Percentiles rank a stretch among this genome's conserved stretches.
Evolutionary conservation across 106 monocot genomes (phyloP).

Genomic region (Acorus calamus): DNA sequence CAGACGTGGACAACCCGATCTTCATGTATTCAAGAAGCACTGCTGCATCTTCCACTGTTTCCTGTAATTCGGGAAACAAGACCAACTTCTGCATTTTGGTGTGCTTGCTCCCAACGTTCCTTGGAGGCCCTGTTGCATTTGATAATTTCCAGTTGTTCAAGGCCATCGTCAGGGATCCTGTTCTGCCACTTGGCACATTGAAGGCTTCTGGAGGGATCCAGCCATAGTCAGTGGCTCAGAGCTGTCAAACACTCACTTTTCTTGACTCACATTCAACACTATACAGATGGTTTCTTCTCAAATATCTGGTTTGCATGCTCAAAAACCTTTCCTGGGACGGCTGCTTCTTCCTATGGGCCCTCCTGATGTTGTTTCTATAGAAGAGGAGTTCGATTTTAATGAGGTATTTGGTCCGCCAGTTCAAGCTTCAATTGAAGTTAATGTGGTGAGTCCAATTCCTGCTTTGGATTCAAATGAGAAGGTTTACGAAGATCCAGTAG

Average conservation of each 20-base stretch:
- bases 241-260: too few species aligned
- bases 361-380: constrained; percentile 42
- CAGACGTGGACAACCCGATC: constrained; percentile 45
- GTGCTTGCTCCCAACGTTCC: constrained; percentile 57
- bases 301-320: constrained; percentile 19
- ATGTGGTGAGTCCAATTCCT: constrained; percentile 12
- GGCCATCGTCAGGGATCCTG: constrained; percentile 73
- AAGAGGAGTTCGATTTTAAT: constrained; percentile 83
- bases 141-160: constrained; percentile 81
- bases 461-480: constrained; percentile 21
- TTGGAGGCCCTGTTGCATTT: constrained; percentile 45
- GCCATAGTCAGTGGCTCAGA: constrained; percentile 47
- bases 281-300: constrained; percentile 73
- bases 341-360: constrained; percentile 54
- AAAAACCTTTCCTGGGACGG: constrained; percentile 26
- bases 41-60: constrained; percentile 57
- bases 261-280: neutral
- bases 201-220: constrained; percentile 37
- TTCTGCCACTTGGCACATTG: constrained; percentile 38
- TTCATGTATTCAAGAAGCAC: constrained; percentile 90
- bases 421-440: constrained; percentile 29
- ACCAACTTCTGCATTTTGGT: constrained; percentile 30
- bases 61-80: constrained; percentile 91
- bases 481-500: constrained; percentile 51
- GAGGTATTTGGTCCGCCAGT: constrained; percentile 87